Evolutionary conservation across 2,329 filamentous ascomycete species (phyloP), one percentile per base, ranked within the genome.

Genomic region (Penicillium brasilianum): DNA sequence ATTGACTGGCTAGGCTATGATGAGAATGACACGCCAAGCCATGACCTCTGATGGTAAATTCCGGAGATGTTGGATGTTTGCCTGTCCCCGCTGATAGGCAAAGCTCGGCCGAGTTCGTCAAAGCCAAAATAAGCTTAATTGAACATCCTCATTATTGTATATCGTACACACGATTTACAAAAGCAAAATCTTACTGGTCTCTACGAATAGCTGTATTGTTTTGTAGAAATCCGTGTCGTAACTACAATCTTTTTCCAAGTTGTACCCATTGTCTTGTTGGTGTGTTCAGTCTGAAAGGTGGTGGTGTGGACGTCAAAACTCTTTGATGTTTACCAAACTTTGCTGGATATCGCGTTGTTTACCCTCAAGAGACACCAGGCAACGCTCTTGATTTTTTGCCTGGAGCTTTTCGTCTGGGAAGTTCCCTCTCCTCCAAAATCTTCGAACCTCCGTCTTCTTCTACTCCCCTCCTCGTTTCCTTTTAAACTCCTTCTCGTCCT

Each of bases 401-500:
- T 25, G 22, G 43, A 20, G 39, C 1, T 11, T 46, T 46, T 28
- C 22, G 20, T 28, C 43, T 46, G 13, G 8, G n/a, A 28, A 50
- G 5, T 44, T 37, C 48, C 49, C 43, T 58, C 55, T 16, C 37
- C 39, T 61, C 46, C 22, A 8, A 22, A 49, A 10, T 63, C 55
- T 55, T 28, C 28, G 52, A 48, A 53, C 25, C 8, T 48, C 16
- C 16, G 39, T 2, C 32, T 2, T 34, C 32, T 9, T 34, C 44
- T 30, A 1, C 22, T 9, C 13, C 16, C 16, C 7, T 48, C 25
- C 16, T 30, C 14, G 2, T 10, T 16, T 48, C 9, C 44, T 48
- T 30, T 14, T 48, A 30, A 14, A 16, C 34, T 43, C 60, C 56
- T 57, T 55, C 46, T 59, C 51, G 56, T 61, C 30, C 46, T 57